Base-by-base conservation (phyloP, 2,329 filamentous ascomycete genomes). In the Emmonsia crescens region DNA sequence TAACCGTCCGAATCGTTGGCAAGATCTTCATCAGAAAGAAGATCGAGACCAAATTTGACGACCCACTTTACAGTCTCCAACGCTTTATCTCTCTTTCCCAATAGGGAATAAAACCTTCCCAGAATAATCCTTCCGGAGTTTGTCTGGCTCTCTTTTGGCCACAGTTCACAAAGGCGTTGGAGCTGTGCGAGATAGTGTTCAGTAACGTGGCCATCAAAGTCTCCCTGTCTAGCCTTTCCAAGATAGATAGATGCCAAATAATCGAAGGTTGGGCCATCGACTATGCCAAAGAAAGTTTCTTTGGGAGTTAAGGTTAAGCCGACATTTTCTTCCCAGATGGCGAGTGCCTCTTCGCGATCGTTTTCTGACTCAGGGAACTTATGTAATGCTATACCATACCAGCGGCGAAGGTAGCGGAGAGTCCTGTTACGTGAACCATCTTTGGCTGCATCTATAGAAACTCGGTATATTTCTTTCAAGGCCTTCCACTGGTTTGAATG, bases 1-100 rank as follows among this genome's bases (percentile, higher is more conserved):
- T 66, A 72, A 5, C 67, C 69, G 12, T 68, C 60, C 44, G 61
- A 67, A 55, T 72, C 70, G 57, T 71, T 73, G 19, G 63, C 63
- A 12, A 61, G 56, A 46, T 73, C 70, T 5, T 69, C 63, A 49
- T 73, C 70, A 2, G 64, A 68, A 3, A 73, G 62, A 33, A 71
- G 63, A 58, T 73, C 70, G 19, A 72, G 52, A 1, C 68, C 68
- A 1, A 69, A 48, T 55, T 69, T 68, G 33, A 72, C 61, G n/a
- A 66, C 24, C 21, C 65, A 65, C 16, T 64, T 65, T 3, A 65
- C 59, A 14, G 64, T 57, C 27, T 68, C 65, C n/a, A 64, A 67
- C 1, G 68, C 69, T 40, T 64, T 63, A 12, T 62, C 38, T 46
- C 61, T 60, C 36, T 70, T 61, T 5, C 65, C 66, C 40, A 65